phyloP scores from a whole-genome alignment of 345 rosid species.

The Pelargonium nanum region DNA sequence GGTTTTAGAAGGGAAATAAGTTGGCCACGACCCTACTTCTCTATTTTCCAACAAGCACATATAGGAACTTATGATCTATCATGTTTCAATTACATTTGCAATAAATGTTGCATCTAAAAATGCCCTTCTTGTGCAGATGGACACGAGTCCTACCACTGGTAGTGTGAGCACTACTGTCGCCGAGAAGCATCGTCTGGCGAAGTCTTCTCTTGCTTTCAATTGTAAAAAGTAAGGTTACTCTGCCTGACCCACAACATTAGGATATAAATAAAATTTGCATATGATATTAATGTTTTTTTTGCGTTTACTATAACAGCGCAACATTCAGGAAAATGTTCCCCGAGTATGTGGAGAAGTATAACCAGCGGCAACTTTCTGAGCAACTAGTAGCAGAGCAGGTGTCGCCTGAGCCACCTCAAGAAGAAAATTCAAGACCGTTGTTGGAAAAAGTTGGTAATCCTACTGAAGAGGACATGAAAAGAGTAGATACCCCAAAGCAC shows the following conservation, averaged over 20 bases:
- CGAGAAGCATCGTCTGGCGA: slow-evolving; percentile 86
- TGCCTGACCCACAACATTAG: background rate
- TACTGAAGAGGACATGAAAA: slow-evolving; percentile 25
- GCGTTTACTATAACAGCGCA: slow-evolving; percentile 32
- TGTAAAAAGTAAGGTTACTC: slow-evolving; percentile 73
- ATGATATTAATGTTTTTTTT: background rate
- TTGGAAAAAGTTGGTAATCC: slow-evolving; percentile 27
- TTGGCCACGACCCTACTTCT: too few species aligned
- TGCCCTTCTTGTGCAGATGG: slow-evolving; percentile 50
- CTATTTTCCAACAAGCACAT: too few species aligned
- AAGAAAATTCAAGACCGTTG: slow-evolving; percentile 20
- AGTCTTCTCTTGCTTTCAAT: slow-evolving; percentile 84
- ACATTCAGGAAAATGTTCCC: slow-evolving; percentile 88
- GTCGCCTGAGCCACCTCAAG: slow-evolving; percentile 30
- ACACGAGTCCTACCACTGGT: slow-evolving; percentile 94
- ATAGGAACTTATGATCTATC: background rate
- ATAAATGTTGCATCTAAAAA: slow-evolving; percentile 4
- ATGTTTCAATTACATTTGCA: slow-evolving; percentile 5
- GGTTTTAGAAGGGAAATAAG: too few species aligned
- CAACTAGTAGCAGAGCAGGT: slow-evolving; percentile 32
- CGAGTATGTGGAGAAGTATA: slow-evolving; percentile 72
- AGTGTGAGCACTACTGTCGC: slow-evolving; percentile 67
- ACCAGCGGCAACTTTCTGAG: slow-evolving; percentile 51
- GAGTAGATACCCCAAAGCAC: slow-evolving; percentile 19
- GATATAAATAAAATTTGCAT: too few species aligned